Base-by-base conservation (phyloP, 306 rosid species). In the Biancaea sappan region DNA sequence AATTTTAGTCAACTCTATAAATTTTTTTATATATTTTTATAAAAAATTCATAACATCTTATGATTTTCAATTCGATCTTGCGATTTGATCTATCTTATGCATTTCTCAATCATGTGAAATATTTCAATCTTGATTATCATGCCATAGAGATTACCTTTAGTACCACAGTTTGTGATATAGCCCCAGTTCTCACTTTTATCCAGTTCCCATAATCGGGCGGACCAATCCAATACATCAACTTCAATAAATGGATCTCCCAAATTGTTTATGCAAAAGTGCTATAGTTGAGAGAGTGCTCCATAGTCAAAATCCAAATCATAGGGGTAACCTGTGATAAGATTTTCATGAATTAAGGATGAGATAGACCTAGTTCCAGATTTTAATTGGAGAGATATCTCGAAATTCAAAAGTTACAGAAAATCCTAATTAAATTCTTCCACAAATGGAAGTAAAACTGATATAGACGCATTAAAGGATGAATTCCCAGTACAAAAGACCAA, bases 241-340 rank as follows among this genome's bases (percentile, higher is more conserved):
- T 93, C 98, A 37, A 93, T 91, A 76, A 93, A 93, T 34, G 97
- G 98, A 86, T 93, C 98, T 0, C 98, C 98, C 12, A 93, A 90
- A 80, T 93, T 93, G 83, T 82, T 93, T 72, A 93, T 93, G 8
- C 96, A 93, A 69, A 93, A 93, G 81, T 93, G 98, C 78, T 93
- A 97, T 68, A 93, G 77, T 84, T 87, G 98, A 3, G 74, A 67
- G 72, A 93, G 76, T 4, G 96, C 97, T n/a, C 98, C 98, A 62
- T 93, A 93, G 72, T 93, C 98, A 16, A 93, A 93, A 81, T 93
- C 98, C 88, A 93, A 79, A 89, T 93, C 91, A 61, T 89, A 91
- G 14, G 98, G 97, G 78, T 93, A 93, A 43, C 98, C 98, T 83
- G 83, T 24, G 48, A 72, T 50, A 48, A 12, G 11, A 29, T 56